phyloP scores from a whole-genome alignment of 139 green algal species.

The Chlamydomonas sp. region DNA sequence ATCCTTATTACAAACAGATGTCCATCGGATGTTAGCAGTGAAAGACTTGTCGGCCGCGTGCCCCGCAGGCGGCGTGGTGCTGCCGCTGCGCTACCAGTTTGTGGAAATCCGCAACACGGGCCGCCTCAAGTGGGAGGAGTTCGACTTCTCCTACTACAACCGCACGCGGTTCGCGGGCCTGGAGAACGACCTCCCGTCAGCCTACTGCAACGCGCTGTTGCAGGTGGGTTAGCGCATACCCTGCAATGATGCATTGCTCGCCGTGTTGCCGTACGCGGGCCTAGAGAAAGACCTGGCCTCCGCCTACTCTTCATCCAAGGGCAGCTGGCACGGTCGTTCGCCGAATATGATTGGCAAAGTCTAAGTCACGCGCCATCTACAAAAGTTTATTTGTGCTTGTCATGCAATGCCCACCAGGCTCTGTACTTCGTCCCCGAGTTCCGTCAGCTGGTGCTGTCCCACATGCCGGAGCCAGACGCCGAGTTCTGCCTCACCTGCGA shows the following conservation, averaged over 20 bases:
- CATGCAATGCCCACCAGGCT: constrained; percentile 63
- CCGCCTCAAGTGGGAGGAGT: constrained; percentile 79
- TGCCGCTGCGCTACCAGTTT: constrained; percentile 76
- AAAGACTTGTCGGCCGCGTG: no score
- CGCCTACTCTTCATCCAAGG: no score
- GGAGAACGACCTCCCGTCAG: constrained; percentile 95
- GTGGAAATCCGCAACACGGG: constrained; percentile 69
- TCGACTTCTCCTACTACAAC: constrained; percentile 90
- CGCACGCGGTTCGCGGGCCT: constrained; percentile 89
- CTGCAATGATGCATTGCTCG: no score
- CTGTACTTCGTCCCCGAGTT: constrained; percentile 90
- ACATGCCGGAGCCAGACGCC: constrained; percentile 71
- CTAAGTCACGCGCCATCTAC: no score
- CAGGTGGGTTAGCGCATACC: constrained; percentile 62
- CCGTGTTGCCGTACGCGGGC: no score
- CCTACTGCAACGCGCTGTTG: constrained; percentile 94
- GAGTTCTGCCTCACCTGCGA: constrained; percentile 94
- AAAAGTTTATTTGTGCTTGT: no score
- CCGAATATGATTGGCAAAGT: no score
- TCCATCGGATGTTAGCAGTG: constrained; percentile 62
- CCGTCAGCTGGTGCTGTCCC: constrained; percentile 62
- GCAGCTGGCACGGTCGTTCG: no score
- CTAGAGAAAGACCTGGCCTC: no score
- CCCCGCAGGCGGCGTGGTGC: constrained; percentile 54
- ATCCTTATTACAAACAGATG: no score